These are phyloP conservation scores for Strobilomyces echinocephalus DNA, from an alignment of 768 basidiomycete genomes.

Conservation along the genomic window DNA sequence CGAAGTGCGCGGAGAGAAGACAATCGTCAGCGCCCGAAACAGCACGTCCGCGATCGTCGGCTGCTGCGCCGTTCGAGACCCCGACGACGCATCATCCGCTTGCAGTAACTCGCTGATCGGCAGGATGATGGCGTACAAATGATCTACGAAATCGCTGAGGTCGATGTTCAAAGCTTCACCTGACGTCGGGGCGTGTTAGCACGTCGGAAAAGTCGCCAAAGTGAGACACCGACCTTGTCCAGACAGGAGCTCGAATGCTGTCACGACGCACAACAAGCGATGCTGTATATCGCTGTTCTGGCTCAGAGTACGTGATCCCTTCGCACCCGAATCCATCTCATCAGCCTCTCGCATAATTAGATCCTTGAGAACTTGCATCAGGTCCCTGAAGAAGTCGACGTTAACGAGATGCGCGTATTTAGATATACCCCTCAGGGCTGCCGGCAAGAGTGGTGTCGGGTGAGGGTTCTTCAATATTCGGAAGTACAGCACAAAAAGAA, in stretches of 20 bases:
- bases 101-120: slow-evolving; percentile 64
- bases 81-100: slow-evolving; percentile 49
- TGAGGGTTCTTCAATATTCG: slow-evolving; percentile 84
- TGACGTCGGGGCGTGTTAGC: slow-evolving; percentile 27
- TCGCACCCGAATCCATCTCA: slow-evolving; percentile 37
- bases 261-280: slow-evolving; percentile 81
- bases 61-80: slow-evolving; percentile 26
- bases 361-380: slow-evolving; percentile 79
- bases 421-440: slow-evolving; percentile 87
- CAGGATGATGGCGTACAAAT: slow-evolving; percentile 78
- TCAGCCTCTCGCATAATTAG: slow-evolving; percentile 55
- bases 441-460: slow-evolving; percentile 74
- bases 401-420: slow-evolving; percentile 96
- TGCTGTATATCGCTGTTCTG: slow-evolving; percentile 45
- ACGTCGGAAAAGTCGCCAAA: slow-evolving; percentile 4
- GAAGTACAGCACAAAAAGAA: slow-evolving; percentile 96
- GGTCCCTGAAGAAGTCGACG: slow-evolving; percentile 96
- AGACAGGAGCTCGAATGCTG: slow-evolving; percentile 94
- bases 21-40: slow-evolving; percentile 78
- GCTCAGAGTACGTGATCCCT: slow-evolving; percentile 25
- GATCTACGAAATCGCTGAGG: slow-evolving; percentile 80
- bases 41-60: slow-evolving; percentile 61
- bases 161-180: slow-evolving; percentile 98
- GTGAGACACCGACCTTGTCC: slow-evolving; percentile 69
- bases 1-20: slow-evolving; percentile 70